Evolutionary conservation across 2,329 filamentous ascomycete genomes (phyloP).

Genomic region (Paecilomyces fulvus): DNA sequence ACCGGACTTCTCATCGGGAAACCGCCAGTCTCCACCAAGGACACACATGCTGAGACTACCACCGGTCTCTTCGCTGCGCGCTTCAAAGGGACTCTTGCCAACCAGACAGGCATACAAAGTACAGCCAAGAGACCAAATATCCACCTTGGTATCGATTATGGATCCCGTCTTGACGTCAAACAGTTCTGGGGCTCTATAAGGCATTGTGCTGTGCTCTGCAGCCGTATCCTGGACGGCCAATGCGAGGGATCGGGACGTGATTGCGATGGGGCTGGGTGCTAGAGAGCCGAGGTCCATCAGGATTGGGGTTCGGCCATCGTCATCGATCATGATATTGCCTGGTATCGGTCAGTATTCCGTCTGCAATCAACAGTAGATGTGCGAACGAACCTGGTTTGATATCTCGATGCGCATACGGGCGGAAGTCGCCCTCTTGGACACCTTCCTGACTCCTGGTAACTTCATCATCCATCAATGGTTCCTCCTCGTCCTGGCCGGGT

Average conservation of each 20-base stretch:
- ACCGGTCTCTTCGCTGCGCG: conserved; percentile 90
- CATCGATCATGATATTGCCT: conserved; percentile 97
- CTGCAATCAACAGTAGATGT: not conserved
- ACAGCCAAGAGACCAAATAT: conserved; percentile 96
- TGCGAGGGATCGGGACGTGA: conserved; percentile 82
- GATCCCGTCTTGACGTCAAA: conserved; percentile 95
- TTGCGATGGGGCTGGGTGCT: conserved; percentile 74
- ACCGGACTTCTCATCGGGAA: conserved; percentile 71
- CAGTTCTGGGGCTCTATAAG: conserved; percentile 92
- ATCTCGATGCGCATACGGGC: conserved; percentile 88
- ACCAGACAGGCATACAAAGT: conserved; percentile 96
- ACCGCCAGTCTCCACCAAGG: conserved; percentile 88
- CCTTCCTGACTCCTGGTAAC: conserved; percentile 60
- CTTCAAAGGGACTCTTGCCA: conserved; percentile 94
- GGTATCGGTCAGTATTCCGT: not conserved
- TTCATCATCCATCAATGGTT: conserved; percentile 75
- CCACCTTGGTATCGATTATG: conserved; percentile 89
- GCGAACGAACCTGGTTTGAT: conserved; percentile 79
- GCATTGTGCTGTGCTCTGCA: conserved; percentile 96
- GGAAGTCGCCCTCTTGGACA: conserved; percentile 57
- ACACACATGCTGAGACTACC: conserved; percentile 89
- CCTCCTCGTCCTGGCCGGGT: conserved; percentile 56
- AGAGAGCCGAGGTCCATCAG: conserved; percentile 96
- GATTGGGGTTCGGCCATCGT: conserved; percentile 78
- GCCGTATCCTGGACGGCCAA: conserved; percentile 90